Base-by-base conservation (phyloP, 2,329 filamentous ascomycete genomes). In the Neoascochyta sp. region DNA sequence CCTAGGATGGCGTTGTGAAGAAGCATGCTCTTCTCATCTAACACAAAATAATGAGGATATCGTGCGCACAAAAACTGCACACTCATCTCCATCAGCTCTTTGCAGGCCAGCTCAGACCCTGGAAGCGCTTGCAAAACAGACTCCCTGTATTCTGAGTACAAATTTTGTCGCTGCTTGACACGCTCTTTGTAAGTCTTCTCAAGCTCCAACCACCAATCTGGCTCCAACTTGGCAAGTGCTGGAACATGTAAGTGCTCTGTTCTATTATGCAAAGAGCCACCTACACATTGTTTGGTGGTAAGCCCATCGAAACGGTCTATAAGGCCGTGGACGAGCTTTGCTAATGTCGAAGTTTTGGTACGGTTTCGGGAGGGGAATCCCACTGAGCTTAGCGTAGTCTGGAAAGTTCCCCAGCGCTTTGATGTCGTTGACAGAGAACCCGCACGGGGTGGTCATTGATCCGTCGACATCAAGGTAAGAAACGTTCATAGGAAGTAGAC, bases 211-310 rank as follows among this genome's bases (percentile, higher is more conserved):
- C 87, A 94, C 76, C 82, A 94, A 54, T 93, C 81, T 0, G 79
- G 67, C 40, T 94, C 84, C 60, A 92, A 66, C 47, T 86, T 93
- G 23, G 75, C 80, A 7, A 90, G 67, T 2, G 86, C 85, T 92
- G 37, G 3, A 15, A 9, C 9, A 9, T 10, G 24, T 44, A 12
- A 42, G 28, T 27, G 22, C 20, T 7, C 6, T 1, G 20, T 30
- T 21, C 7, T 45, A 27, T 26, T 8, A 3, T 9, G 22, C 14
- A 13, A 1, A 12, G 16, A 5, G 12, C 14, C 15, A 4, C 81
- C 48, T 74, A 90, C 86, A 85, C 87, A 94, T 93, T 0, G 86
- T 93, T 55, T 94, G 87, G 54, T 92, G 85, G 54, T 93, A 94
- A 0, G 73, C 68, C 87, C 87, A 93, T 49, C 87, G 65, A 23